These are phyloP conservation scores for Fusarium graminum DNA, from an alignment of 2,329 filamentous ascomycete genomes.

Conservation along the genomic window DNA sequence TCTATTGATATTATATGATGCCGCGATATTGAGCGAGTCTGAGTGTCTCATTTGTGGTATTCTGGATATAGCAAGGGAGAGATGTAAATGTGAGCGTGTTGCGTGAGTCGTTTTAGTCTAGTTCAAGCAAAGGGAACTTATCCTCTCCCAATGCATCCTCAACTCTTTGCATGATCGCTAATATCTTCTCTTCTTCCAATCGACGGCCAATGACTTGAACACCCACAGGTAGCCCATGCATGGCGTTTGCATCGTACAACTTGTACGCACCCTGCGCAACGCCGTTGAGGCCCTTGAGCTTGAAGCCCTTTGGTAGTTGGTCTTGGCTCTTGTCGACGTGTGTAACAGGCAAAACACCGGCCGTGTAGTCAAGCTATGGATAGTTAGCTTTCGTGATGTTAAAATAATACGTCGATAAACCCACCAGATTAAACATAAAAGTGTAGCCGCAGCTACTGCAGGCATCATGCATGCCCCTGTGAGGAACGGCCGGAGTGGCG, in stretches of 20 bases:
- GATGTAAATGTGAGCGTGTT: neutral
- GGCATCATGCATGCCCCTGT: slow-evolving; percentile 86
- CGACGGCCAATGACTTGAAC: slow-evolving; percentile 86
- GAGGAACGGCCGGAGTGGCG: slow-evolving; percentile 88
- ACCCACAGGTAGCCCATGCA: slow-evolving; percentile 89
- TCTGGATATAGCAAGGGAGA: neutral
- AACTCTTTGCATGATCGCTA: slow-evolving; percentile 82
- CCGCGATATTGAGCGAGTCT: slow-evolving; percentile 1
- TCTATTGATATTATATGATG: slow-evolving; percentile 8
- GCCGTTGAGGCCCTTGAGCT: slow-evolving; percentile 76
- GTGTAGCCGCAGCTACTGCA: slow-evolving; percentile 92
- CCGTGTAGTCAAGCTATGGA: slow-evolving; percentile 82
- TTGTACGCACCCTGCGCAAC: slow-evolving; percentile 87
- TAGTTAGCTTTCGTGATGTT: slow-evolving; percentile 7
- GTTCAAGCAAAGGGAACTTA: slow-evolving; percentile 64
- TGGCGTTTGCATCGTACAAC: slow-evolving; percentile 82
- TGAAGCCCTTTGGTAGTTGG: slow-evolving; percentile 72
- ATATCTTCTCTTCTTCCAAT: slow-evolving; percentile 88
- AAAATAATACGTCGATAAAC: slow-evolving; percentile 45
- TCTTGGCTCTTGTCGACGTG: slow-evolving; percentile 81
- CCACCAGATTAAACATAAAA: slow-evolving; percentile 88
- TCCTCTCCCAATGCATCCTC: slow-evolving; percentile 77
- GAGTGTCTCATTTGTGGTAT: neutral
- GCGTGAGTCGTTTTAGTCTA: slow-evolving; percentile 54
- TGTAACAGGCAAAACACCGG: slow-evolving; percentile 85